Evolutionary conservation across 1,284 basidiomycete genomes (phyloP).

Genomic region (Tetrapyrgos nigripes): DNA sequence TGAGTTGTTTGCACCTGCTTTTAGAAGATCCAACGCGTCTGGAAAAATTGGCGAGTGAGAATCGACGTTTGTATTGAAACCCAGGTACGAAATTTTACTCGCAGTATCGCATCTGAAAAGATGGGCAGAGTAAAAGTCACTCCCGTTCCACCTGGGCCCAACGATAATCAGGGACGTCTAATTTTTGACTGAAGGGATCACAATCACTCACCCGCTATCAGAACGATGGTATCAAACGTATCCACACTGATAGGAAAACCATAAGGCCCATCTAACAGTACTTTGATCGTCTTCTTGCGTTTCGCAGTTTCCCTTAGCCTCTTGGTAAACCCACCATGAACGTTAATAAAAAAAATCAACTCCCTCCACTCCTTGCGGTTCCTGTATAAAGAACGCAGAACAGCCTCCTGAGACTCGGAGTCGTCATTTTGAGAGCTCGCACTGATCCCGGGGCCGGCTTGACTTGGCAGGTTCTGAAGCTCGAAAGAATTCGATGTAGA

Average conservation of each 20-base stretch:
- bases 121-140: conserved; percentile 56
- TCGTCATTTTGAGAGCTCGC: background rate
- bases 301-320: conserved; percentile 41
- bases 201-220: conserved; percentile 55
- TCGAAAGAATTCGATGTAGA: too few relatives aligned
- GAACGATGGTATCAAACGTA: conserved; percentile 49
- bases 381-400: background rate
- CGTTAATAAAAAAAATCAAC: conserved; percentile 54
- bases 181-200: background rate
- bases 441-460: too few relatives aligned
- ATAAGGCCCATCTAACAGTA: conserved; percentile 61
- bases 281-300: conserved; percentile 37
- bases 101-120: conserved; percentile 49
- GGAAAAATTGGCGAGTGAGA: background rate
- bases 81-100: conserved; percentile 1
- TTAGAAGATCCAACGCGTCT: conserved; percentile 28
- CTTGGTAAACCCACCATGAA: conserved; percentile 53
- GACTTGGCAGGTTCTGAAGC: conserved; percentile 5
- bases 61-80: too few relatives aligned
- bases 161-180: background rate
- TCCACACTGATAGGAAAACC: conserved; percentile 51
- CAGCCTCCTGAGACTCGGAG: background rate
- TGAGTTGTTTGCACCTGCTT: conserved; percentile 28
- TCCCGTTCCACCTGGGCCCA: conserved; percentile 50
- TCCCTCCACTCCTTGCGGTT: conserved; percentile 34